phyloP scores from a whole-genome alignment of 352 stramenopile genomes.

The Pythium grandisporangium region DNA sequence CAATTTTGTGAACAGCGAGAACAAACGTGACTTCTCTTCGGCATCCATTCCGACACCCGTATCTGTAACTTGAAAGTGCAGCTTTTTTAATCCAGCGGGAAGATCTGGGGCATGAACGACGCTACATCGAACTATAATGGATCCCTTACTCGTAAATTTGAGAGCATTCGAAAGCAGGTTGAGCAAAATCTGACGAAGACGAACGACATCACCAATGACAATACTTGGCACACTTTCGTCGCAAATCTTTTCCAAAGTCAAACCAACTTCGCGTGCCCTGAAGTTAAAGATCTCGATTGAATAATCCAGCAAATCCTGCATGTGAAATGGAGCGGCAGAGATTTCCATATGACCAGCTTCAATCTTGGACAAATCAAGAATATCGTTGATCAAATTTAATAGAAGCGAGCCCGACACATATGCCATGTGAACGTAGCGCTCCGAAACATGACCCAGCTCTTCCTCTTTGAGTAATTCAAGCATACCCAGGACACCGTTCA shows the following conservation, averaged over 20 bases:
- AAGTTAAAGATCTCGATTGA: conserved; percentile 89
- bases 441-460: conserved; percentile 45
- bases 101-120: conserved; percentile 59
- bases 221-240: conserved; percentile 51
- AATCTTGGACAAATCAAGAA: conserved; percentile 90
- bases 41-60: conserved; percentile 75
- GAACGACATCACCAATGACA: conserved; percentile 70
- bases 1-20: conserved; percentile 77
- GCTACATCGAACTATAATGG: conserved; percentile 70
- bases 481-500: conserved; percentile 82
- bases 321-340: conserved; percentile 74
- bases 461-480: conserved; percentile 74
- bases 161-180: conserved; percentile 84
- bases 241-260: conserved; percentile 78
- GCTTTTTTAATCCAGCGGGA: conserved; percentile 50
- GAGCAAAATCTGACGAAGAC: conserved; percentile 68
- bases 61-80: conserved; percentile 83
- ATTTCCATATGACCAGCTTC: conserved; percentile 89
- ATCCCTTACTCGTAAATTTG: conserved; percentile 81
- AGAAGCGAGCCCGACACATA: conserved; percentile 82
- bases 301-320: conserved; percentile 78
- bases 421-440: conserved; percentile 80
- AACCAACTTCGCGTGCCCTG: conserved; percentile 71
- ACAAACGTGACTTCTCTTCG: conserved; percentile 73
- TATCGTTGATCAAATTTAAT: conserved; percentile 89